Conservation (phyloP, 805 yeast species). For the Candida bentonensis region DNA sequence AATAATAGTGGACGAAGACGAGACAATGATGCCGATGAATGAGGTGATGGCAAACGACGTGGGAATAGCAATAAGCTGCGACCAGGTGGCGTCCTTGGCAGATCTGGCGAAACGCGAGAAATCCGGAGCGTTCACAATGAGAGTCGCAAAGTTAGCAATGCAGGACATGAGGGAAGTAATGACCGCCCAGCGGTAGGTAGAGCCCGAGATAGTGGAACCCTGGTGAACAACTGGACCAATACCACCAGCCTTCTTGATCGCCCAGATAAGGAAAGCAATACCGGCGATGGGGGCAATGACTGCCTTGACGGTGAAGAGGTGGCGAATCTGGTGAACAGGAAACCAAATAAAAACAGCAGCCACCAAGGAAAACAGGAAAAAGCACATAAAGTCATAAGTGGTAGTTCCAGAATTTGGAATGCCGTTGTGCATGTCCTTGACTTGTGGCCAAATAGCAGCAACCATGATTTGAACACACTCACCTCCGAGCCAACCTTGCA, state of each 20-base stretch:
- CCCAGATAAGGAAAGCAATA: slow-evolving; percentile 71
- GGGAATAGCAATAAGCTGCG: slow-evolving; percentile 57
- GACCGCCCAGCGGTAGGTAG: slow-evolving; percentile 71
- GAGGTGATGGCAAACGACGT: slow-evolving; percentile 67
- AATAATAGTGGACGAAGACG: slow-evolving; percentile 58
- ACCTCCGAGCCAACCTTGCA: slow-evolving; percentile 76
- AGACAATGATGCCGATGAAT: slow-evolving; percentile 70
- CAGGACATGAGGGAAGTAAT: slow-evolving; percentile 66
- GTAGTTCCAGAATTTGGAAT: slow-evolving; percentile 48
- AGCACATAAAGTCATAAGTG: slow-evolving; percentile 57
- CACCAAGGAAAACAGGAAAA: slow-evolving; percentile 69
- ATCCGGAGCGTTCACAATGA: slow-evolving; percentile 80
- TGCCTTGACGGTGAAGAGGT: slow-evolving; percentile 73
- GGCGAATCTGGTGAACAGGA: slow-evolving; percentile 71
- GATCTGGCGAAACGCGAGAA: slow-evolving; percentile 65
- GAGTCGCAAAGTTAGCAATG: slow-evolving; percentile 77
- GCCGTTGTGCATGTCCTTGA: slow-evolving; percentile 28
- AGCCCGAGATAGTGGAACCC: slow-evolving; percentile 35
- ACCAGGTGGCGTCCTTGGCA: slow-evolving; percentile 31
- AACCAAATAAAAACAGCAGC: slow-evolving; percentile 72
- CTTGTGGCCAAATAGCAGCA: slow-evolving; percentile 49
- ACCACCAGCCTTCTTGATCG: slow-evolving; percentile 66
- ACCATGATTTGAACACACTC: slow-evolving; percentile 70
- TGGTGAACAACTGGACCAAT: slow-evolving; percentile 59
- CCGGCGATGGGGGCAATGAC: slow-evolving; percentile 72